Percentiles rank a stretch among this genome's conserved stretches.
These are phyloP conservation scores for Vitis amurensis DNA, from an alignment of 164 flowering plant genomes.

Conservation along the genomic window DNA sequence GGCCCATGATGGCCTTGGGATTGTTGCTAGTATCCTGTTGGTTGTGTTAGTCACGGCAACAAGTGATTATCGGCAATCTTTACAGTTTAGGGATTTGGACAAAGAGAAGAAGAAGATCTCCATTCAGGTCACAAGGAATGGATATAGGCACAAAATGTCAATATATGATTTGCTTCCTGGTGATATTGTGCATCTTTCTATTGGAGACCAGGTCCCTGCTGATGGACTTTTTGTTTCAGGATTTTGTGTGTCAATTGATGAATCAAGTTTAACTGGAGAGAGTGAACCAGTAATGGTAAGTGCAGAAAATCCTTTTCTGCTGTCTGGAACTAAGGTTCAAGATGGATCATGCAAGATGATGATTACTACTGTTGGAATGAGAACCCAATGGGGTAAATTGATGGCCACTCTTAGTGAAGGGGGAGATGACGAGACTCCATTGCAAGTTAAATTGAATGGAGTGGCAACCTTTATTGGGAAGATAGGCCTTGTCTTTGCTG, in stretches of 20 bases:
- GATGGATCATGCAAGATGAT: conserved; percentile 86
- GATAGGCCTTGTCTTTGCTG: conserved; percentile 72
- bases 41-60: conserved; percentile 84
- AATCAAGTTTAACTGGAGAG: conserved; percentile 81
- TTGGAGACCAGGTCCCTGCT: conserved; percentile 86
- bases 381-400: conserved; percentile 87
- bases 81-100: conserved; percentile 81
- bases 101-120: conserved; percentile 83
- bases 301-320: conserved; percentile 57
- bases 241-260: conserved; percentile 65
- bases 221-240: conserved; percentile 82
- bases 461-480: conserved; percentile 89
- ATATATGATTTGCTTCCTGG: conserved; percentile 77
- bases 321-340: conserved; percentile 78
- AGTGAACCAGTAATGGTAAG: conserved; percentile 69
- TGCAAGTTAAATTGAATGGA: conserved; percentile 84
- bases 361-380: conserved; percentile 83
- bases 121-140: conserved; percentile 71
- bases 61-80: conserved; percentile 81
- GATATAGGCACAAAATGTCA: conserved; percentile 71
- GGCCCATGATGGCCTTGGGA: conserved; percentile 86
- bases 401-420: conserved; percentile 90
- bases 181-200: conserved; percentile 73
- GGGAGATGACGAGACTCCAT: conserved; percentile 85
- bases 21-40: conserved; percentile 68